Base-by-base conservation (phyloP, 768 basidiomycete species). In the Boletus coccyginus region DNA sequence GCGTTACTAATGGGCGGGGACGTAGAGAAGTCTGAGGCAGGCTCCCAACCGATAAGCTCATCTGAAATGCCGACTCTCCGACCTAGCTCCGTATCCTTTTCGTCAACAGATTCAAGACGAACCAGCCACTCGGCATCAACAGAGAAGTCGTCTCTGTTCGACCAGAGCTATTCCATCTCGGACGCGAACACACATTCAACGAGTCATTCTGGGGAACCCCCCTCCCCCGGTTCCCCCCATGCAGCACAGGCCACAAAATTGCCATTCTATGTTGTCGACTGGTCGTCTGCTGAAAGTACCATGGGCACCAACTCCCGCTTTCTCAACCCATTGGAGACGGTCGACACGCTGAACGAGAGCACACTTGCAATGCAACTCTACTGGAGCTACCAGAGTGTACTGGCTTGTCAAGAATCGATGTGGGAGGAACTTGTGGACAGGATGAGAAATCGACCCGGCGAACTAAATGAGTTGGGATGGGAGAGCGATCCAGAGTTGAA, bases 341-440 rank as follows among this genome's bases (percentile, higher is more conserved):
- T 86, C 6, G 71, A 72, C 52, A 68, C 68, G 29, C 66, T 87
- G 59, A 83, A 73, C 56, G 82, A 86, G 52, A 78, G 84, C 43
- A 84, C 84, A 2, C 75, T 87, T 31, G 85, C 86, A 0, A 86
- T 88, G 84, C 87, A 89, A 54, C 77, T 89, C 5, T 83, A 86
- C 62, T 75, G 78, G 58, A 80, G 82, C n/a, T 87, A 81, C 57
- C 80, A 83, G 60, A 69, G 72, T 19, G 82, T 89, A 9, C 66
- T 87, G 13, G 85, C 84, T 13, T 86, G 84, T 60, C 81, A 85
- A 67, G 87, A 88, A 64, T 81, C 85, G 31, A 87, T 89, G 85
- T 89, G 87, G 86, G 87, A 88, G 58, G 86, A 87, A 52, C 75
- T 89, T 47, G 79, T 80, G 60, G 81, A 85, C 58, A 78, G 81